These are phyloP conservation scores for Fusarium sp. DNA, from an alignment of 2,329 filamentous ascomycete genomes.

Conservation along the genomic window DNA sequence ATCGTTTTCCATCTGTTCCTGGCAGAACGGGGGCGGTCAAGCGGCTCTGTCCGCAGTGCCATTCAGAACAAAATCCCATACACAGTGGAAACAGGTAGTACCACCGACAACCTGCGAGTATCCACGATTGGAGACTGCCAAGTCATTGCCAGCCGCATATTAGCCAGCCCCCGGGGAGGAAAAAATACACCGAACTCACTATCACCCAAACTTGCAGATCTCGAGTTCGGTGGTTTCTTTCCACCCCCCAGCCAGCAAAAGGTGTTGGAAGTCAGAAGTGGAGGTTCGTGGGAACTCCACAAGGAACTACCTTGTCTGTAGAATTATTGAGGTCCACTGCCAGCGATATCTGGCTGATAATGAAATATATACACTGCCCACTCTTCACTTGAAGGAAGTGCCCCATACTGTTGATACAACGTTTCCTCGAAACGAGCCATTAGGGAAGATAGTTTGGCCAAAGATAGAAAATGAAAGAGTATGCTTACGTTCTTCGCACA, in stretches of 20 bases:
- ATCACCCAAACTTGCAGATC: too few relatives aligned
- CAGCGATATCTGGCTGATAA: conserved; percentile 23
- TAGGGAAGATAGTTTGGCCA: conserved; percentile 11
- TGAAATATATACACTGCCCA: conserved; percentile 22
- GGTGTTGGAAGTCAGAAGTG: conserved; percentile 37
- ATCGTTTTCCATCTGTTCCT: conserved; percentile 22
- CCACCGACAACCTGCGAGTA: conserved; percentile 35
- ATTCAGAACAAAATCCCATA: conserved; percentile 20
- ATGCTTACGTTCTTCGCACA: conserved; percentile 94
- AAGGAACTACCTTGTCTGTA: conserved; percentile 33
- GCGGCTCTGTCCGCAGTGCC: conserved; percentile 32
- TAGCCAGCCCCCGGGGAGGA: not conserved
- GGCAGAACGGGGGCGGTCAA: conserved; percentile 34
- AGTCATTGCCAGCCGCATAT: conserved; percentile 26
- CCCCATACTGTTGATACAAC: conserved; percentile 13
- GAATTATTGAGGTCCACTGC: conserved; percentile 34
- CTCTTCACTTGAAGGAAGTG: conserved; percentile 37
- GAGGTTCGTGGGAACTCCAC: conserved; percentile 37
- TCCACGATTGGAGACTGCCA: conserved; percentile 26
- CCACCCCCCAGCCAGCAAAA: conserved; percentile 13
- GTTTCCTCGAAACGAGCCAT: conserved; percentile 8
- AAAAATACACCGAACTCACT: too few relatives aligned
- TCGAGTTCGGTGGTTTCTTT: too few relatives aligned
- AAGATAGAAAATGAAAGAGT: conserved; percentile 10
- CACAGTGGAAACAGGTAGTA: conserved; percentile 33